These are phyloP conservation scores for Solanum tarijense DNA, from an alignment of 257 asterid species.

Conservation along the genomic window DNA sequence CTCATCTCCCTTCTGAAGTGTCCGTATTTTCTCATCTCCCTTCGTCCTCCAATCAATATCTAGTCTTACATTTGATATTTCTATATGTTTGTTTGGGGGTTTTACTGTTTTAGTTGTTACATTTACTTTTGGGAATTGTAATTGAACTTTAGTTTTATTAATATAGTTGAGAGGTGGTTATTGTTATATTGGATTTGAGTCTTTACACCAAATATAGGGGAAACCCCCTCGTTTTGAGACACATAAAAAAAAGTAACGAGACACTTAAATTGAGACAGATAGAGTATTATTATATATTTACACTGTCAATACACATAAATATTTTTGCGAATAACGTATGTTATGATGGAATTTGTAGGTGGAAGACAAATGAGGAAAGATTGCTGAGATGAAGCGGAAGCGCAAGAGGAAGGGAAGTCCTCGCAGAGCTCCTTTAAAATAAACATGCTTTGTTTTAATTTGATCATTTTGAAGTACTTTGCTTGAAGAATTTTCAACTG, in stretches of 20 bases:
- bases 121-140: not conserved
- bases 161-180: no score
- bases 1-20: no score
- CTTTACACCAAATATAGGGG: no score
- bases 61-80: not conserved
- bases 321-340: not conserved
- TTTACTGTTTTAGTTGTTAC: no score
- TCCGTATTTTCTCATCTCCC: no score
- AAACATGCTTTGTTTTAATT: not conserved
- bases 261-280: not conserved
- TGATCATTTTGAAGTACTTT: not conserved
- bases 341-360: not conserved
- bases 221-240: no score
- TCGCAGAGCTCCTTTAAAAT: not conserved
- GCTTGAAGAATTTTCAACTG: not conserved
- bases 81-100: not conserved
- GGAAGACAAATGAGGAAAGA: not conserved
- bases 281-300: not conserved
- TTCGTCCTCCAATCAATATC: no score
- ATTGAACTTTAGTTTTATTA: not conserved
- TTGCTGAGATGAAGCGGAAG: not conserved
- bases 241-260: not conserved
- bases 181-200: no score
- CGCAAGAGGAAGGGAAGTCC: constrained; percentile 8
- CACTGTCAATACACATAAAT: not conserved